phyloP scores from a whole-genome alignment of 768 basidiomycete genomes.

The Porpolomopsis calyptriformis region DNA sequence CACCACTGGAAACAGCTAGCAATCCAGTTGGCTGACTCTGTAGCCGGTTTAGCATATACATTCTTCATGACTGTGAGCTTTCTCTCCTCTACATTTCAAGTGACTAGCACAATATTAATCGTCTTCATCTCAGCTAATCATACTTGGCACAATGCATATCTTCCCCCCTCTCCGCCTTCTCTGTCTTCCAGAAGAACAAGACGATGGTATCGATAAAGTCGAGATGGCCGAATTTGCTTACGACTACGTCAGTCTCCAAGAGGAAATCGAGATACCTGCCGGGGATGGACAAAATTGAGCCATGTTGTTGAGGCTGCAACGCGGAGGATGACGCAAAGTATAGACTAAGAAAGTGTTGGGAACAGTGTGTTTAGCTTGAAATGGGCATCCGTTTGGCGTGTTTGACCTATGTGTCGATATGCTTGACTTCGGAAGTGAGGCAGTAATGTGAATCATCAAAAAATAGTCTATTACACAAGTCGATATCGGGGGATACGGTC shows the following conservation, averaged over 20 bases:
- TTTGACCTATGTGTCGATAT: too few relatives aligned
- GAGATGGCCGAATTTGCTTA: conserved; percentile 89
- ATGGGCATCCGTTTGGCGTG: too few relatives aligned
- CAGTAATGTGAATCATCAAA: too few relatives aligned
- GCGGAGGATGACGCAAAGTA: too few relatives aligned
- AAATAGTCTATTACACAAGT: too few relatives aligned
- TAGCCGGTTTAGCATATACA: conserved; percentile 54
- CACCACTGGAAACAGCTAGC: conserved; percentile 75
- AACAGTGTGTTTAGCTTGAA: too few relatives aligned
- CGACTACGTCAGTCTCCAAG: conserved; percentile 74
- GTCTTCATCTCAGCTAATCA: conserved; percentile 45
- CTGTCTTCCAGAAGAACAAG: conserved; percentile 51
- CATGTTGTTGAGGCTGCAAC: too few relatives aligned
- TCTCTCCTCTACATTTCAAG: neutral
- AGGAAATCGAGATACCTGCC: too few relatives aligned
- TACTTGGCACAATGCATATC: conserved; percentile 82
- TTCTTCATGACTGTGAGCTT: conserved; percentile 66
- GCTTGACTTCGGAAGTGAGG: too few relatives aligned
- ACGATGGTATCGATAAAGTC: conserved; percentile 80
- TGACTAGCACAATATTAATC: neutral
- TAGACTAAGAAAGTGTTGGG: too few relatives aligned
- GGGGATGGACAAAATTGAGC: too few relatives aligned
- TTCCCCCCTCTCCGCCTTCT: conserved; percentile 75
- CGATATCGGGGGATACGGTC: too few relatives aligned
- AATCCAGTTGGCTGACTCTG: conserved; percentile 72